Conservation (phyloP, 2,329 filamentous ascomycete species). For the Fusarium staphyleae region DNA sequence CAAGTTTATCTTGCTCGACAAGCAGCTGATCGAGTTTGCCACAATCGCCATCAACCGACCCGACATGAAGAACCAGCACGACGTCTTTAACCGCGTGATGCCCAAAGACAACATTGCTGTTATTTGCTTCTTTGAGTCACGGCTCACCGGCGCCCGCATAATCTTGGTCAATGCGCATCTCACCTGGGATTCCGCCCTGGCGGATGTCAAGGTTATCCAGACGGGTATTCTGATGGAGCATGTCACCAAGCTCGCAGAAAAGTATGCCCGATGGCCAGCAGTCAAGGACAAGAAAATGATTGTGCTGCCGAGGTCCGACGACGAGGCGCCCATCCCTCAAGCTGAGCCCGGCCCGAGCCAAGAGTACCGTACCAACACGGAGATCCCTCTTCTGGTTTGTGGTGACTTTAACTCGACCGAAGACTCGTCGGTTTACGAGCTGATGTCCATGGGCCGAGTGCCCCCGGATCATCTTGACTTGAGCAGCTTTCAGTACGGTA, state of each 20-base stretch:
- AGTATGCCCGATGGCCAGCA: constrained; percentile 79
- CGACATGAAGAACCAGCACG: constrained; percentile 96
- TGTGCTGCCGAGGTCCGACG: constrained; percentile 53
- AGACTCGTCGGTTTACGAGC: constrained; percentile 88
- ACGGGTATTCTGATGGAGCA: constrained; percentile 95
- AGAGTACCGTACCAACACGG: constrained; percentile 83
- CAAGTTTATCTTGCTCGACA: constrained; percentile 94
- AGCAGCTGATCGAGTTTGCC: constrained; percentile 91
- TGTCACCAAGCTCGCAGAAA: constrained; percentile 83
- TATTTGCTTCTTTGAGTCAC: constrained; percentile 90
- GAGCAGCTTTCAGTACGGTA: constrained; percentile 83
- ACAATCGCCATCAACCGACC: constrained; percentile 91
- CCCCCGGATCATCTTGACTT: constrained; percentile 82
- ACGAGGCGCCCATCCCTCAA: constrained; percentile 56
- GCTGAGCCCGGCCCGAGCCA: constrained; percentile 79
- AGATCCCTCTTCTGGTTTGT: constrained; percentile 90
- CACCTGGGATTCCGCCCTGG: constrained; percentile 89
- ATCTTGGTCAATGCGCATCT: constrained; percentile 95
- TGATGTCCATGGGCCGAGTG: constrained; percentile 82
- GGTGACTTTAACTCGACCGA: constrained; percentile 95
- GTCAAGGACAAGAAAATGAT: constrained; percentile 80
- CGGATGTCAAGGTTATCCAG: constrained; percentile 96
- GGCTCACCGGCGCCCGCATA: constrained; percentile 85
- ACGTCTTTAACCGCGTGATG: constrained; percentile 99
- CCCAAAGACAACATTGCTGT: constrained; percentile 97